These are phyloP conservation scores for Naumovozyma dairenensis DNA, from an alignment of 805 yeast genomes.

Conservation along the genomic window DNA sequence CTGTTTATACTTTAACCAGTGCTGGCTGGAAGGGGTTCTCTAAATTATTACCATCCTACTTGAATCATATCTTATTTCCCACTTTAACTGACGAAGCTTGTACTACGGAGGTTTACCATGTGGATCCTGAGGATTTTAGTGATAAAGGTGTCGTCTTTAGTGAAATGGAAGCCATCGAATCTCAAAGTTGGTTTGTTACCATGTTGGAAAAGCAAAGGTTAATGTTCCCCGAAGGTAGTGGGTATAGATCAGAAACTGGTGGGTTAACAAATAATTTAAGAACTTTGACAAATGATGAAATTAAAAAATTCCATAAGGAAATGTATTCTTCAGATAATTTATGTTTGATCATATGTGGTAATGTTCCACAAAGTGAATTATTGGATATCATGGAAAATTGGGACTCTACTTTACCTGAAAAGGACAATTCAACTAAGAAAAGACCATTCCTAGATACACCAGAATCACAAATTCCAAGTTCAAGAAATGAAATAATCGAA, in stretches of 20 bases:
- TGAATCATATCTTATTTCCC: constrained; percentile 80
- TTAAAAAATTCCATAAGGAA: constrained; percentile 60
- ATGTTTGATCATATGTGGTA: constrained; percentile 76
- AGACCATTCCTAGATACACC: constrained; percentile 75
- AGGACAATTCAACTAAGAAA: constrained; percentile 23
- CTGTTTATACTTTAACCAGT: constrained; percentile 81
- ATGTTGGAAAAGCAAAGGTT: constrained; percentile 50
- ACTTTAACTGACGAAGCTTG: constrained; percentile 86
- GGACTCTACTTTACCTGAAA: constrained; percentile 45
- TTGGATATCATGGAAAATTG: constrained; percentile 48
- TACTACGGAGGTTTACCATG: constrained; percentile 87
- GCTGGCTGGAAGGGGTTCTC: constrained; percentile 97
- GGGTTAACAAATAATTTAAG: constrained; percentile 76
- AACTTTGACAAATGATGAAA: constrained; percentile 58
- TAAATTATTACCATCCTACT: constrained; percentile 71
- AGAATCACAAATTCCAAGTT: constrained; percentile 36
- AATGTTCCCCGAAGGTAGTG: constrained; percentile 50
- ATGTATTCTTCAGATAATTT: constrained; percentile 77
- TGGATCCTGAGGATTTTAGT: constrained; percentile 71
- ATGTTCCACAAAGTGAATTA: constrained; percentile 68
- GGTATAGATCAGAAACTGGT: constrained; percentile 90
- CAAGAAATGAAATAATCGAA: constrained; percentile 33
- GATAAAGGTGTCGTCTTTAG: constrained; percentile 96
- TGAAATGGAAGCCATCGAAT: constrained; percentile 92
- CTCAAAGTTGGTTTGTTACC: constrained; percentile 59